Base-by-base conservation (phyloP, 345 rosid species). In the Heritiera fomes region DNA sequence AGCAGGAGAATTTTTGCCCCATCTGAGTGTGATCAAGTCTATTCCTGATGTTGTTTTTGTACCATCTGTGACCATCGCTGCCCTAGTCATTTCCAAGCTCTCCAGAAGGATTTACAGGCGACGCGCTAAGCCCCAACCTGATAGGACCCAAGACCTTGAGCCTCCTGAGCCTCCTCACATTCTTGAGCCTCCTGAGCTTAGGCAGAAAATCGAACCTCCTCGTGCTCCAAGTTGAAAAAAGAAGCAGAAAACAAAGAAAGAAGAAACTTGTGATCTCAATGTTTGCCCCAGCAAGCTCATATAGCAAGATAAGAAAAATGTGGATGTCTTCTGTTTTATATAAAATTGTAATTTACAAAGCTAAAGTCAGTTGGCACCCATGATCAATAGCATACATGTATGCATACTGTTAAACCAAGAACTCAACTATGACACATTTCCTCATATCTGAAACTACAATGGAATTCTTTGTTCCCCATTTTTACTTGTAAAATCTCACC, bases 31-130 rank as follows among this genome's bases (percentile, higher is more conserved):
- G 1, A 80, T 93, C 47, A 93, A 92, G 84, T 69, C 72, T 43
- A 79, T 96, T 34, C 99, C 97, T 18, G 97, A 93, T 80, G 97
- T 96, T 47, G 71, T 91, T 28, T 92, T 96, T 23, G 98, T 96
- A 65, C 99, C 97, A 17, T 80, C 91, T 0, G 87, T 86, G 11
- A 91, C 97, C 1, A 84, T 93, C 45, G 40, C 88, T 13, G 92
- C 95, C 67, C 85, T 93, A 56, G 81, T 92, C 80, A 75, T 89
- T 52, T 91, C 88, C 32, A 93, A 92, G 87, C 89, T 91, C 80
- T 92, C 96, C 20, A 87, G 89, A 74, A 87, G 92, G 84, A 83
- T 89, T 78, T 69, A 90, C 67, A 69, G 80, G 76, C 87, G 83
- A 71, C 66, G 45, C 46, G 18, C 61, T 11, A 12, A 67, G 12